These are phyloP conservation scores for Ilyonectria robusta DNA, from an alignment of 2,329 filamentous ascomycete species.

Conservation along the genomic window DNA sequence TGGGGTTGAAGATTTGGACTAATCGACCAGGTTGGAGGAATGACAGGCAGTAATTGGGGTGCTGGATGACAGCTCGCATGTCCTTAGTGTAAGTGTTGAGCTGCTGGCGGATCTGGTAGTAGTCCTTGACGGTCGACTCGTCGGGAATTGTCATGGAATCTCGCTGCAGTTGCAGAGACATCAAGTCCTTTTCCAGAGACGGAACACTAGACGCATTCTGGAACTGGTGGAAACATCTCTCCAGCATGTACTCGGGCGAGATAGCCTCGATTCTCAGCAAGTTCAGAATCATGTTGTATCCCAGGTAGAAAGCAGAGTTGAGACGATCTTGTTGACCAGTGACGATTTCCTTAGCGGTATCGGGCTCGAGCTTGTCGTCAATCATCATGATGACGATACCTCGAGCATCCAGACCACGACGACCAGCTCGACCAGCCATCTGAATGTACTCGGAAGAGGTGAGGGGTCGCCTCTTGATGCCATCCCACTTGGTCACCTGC, in stretches of 20 bases:
- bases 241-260: constrained; percentile 98
- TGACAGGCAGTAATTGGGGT: constrained; percentile 86
- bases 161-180: constrained; percentile 81
- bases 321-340: constrained; percentile 97
- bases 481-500: constrained; percentile 95
- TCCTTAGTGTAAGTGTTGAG: constrained; percentile 88
- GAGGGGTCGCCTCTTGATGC: constrained; percentile 82
- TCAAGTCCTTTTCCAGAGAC: constrained; percentile 85
- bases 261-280: constrained; percentile 98
- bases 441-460: constrained; percentile 98
- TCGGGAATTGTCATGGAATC: constrained; percentile 84
- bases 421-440: constrained; percentile 97
- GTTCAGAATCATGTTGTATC: constrained; percentile 99
- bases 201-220: constrained; percentile 94
- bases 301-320: constrained; percentile 97
- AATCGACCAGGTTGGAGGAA: constrained; percentile 92
- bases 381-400: constrained; percentile 99
- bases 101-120: constrained; percentile 90
- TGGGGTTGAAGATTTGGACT: constrained; percentile 84
- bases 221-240: constrained; percentile 98
- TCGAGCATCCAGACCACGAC: constrained; percentile 96
- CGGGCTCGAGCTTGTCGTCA: constrained; percentile 94
- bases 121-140: constrained; percentile 91
- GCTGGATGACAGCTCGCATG: constrained; percentile 92
- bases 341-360: constrained; percentile 94